Evolutionary conservation across 441 rosid genomes (phyloP).

Genomic region (Populus trichocarpa): DNA sequence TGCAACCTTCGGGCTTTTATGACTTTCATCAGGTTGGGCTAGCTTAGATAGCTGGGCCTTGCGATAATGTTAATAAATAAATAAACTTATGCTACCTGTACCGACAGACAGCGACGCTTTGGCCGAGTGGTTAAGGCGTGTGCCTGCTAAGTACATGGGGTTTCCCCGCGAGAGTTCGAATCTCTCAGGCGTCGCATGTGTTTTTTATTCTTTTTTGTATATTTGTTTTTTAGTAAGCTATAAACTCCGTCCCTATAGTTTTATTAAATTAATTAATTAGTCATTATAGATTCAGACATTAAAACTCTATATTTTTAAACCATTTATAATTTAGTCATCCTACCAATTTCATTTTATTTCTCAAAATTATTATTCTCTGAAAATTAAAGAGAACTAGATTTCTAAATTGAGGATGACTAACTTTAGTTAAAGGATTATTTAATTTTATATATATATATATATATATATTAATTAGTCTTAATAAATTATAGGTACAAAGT

Average conservation of each 20-base stretch:
- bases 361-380: background rate
- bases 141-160: constrained; percentile 98
- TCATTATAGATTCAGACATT: no score
- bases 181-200: constrained; percentile 74
- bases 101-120: background rate
- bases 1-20: background rate
- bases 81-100: accelerated
- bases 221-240: no score
- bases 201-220: background rate
- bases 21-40: background rate
- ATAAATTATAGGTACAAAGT: no score
- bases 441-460: no score
- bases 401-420: no score
- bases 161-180: constrained; percentile 97
- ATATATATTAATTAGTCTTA: no score
- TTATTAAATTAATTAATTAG: background rate
- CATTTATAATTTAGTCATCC: no score
- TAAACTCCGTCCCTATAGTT: background rate
- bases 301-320: no score
- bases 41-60: accelerated
- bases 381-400: no score
- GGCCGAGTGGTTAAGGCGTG: constrained; percentile 98
- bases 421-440: no score
- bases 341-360: no score
- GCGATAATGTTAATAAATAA: accelerated